Evolutionary conservation across 345 rosid genomes (phyloP).

Genomic region (Salix purpurea): DNA sequence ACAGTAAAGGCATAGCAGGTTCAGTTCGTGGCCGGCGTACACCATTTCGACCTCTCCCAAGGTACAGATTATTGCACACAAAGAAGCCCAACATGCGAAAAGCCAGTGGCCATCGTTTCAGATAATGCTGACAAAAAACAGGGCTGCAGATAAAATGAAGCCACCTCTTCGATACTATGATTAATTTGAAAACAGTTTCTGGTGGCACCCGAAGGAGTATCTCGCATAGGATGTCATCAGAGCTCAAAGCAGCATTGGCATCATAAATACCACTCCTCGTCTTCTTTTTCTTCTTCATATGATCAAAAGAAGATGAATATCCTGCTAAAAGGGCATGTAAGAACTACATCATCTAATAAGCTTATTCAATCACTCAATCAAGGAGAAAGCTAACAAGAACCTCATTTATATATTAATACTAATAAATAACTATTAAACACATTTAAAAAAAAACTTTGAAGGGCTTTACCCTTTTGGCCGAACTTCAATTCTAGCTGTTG

Average conservation of each 20-base stretch:
- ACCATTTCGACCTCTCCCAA: conserved; percentile 38
- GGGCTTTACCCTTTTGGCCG: not conserved
- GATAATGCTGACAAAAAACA: conserved; percentile 40
- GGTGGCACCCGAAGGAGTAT: conserved; percentile 53
- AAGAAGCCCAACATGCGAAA: conserved; percentile 55
- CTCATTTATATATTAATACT: not conserved
- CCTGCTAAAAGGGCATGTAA: not conserved
- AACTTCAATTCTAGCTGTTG: not conserved
- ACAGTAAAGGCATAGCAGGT: conserved; percentile 47
- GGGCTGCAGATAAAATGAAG: conserved; percentile 45
- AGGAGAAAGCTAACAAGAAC: not conserved
- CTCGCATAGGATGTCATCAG: conserved; percentile 45
- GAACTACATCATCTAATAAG: not conserved
- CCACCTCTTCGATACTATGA: conserved; percentile 58
- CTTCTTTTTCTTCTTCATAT: conserved; percentile 5
- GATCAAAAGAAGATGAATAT: not conserved
- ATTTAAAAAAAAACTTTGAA: too few species aligned
- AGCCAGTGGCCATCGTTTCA: conserved; percentile 38
- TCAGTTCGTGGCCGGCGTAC: conserved; percentile 43
- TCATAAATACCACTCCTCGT: conserved; percentile 9
- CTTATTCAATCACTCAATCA: not conserved
- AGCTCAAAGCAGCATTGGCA: conserved; percentile 37
- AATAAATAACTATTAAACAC: not conserved
- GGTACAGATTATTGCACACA: conserved; percentile 44
- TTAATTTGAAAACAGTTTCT: conserved; percentile 32